Evolutionary conservation across 1,284 basidiomycete genomes (phyloP).

Genomic region (Hypsizygus ulmarius): DNA sequence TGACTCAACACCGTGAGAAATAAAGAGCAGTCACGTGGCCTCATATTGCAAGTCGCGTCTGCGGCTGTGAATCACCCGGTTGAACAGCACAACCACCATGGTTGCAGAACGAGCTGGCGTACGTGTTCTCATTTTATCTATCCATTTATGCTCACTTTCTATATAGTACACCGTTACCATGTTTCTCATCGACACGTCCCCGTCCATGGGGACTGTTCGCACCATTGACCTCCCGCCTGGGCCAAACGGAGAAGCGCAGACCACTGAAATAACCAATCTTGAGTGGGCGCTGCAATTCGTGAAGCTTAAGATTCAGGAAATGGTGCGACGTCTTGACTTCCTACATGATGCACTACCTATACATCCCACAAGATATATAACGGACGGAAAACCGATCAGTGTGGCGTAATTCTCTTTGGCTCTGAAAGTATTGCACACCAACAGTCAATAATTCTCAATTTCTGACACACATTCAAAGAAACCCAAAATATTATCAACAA

Average conservation of each 20-base stretch:
- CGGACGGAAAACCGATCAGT: slow-evolving; percentile 88
- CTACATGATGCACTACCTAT: not conserved
- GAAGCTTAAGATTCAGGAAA: slow-evolving; percentile 85
- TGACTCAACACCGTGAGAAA: slow-evolving; percentile 21
- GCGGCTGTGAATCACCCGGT: slow-evolving; percentile 11
- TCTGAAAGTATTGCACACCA: slow-evolving; percentile 55
- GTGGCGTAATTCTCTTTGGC: slow-evolving; percentile 83
- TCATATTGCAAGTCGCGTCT: slow-evolving; percentile 30
- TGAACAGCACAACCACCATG: slow-evolving; percentile 44
- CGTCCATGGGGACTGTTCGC: slow-evolving; percentile 74
- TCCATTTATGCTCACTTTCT: slow-evolving; percentile 7
- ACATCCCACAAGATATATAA: slow-evolving; percentile 67
- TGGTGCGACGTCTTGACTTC: slow-evolving; percentile 47
- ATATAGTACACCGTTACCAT: slow-evolving; percentile 76
- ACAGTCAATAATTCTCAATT: not conserved
- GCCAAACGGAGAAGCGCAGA: slow-evolving; percentile 47
- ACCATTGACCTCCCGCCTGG: slow-evolving; percentile 56
- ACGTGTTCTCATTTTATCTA: slow-evolving; percentile 24
- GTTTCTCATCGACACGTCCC: slow-evolving; percentile 86
- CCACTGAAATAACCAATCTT: slow-evolving; percentile 69
- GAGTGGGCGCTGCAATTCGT: slow-evolving; percentile 84
- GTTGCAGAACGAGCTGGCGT: slow-evolving; percentile 76
- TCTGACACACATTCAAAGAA: slow-evolving; percentile 34
- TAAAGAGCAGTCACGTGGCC: slow-evolving; percentile 29
- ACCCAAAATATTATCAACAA: slow-evolving; percentile 75